Evolutionary conservation across 805 yeast genomes (phyloP), one percentile per base, ranked within the genome.

Genomic region (Metschnikowia vanudenii): DNA sequence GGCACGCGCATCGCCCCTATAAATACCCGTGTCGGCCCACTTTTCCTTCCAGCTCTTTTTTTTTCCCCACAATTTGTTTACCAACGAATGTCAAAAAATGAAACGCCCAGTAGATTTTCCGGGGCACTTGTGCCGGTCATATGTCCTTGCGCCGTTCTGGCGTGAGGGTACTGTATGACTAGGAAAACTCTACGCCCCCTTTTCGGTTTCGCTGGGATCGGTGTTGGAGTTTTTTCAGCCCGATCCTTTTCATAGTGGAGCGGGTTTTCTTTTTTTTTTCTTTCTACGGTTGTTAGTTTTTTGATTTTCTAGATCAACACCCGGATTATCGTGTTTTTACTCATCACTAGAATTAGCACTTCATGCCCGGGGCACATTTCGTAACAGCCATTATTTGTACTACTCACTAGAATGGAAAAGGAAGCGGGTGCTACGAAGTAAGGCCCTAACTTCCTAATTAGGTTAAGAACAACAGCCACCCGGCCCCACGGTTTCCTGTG

Each of bases 301-400:
- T 59, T 55, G 55, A 53, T 39, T 52, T 51, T 74, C 77, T 64
- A 71, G 62, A 72, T 48, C 48, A 63, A 68, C 20, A 41, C 72
- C 75, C 73, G 77, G 73, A 67, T 71, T 70, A 60, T 72, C 77
- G 77, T 71, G 70, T 67, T 55, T 56, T 64, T 57, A 55, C 67
- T 71, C 51, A 44, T 57, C 67, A 54, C 64, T 71, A 69, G 73
- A 57, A 58, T 62, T 56, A 56, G 65, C 68, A 69, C 77, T 72
- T 72, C 77, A 72, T 72, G 77, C 77, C 76, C 77, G 75, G 77
- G 69, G 61, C 48, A 71, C 64, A 70, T 62, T 41, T 40, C 32
- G 39, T 34, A 35, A 24, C 4, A 13, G 20, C 19, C 18, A 7
- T 14, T 18, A 11, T 8, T 7, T 16, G 28, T 22, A 22, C 24